Evolutionary conservation across 495 filamentous ascomycete genomes (phyloP).

Genomic region (Tuber magnatum): DNA sequence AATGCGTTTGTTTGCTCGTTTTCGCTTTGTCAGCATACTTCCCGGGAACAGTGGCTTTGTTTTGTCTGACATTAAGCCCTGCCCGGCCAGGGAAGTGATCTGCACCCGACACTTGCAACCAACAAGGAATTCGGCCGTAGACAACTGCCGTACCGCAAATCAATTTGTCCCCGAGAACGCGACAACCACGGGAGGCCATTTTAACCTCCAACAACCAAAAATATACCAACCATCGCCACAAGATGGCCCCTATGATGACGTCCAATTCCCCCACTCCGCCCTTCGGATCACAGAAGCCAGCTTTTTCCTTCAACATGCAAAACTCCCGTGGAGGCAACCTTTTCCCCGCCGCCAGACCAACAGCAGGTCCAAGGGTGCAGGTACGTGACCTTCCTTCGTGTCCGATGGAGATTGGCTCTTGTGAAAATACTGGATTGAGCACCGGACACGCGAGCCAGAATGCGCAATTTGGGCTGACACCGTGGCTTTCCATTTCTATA

Average conservation of each 20-base stretch:
- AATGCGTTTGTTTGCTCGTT: neutral
- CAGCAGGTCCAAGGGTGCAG: constrained; percentile 18
- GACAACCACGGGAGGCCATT: neutral
- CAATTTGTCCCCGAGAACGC: constrained; percentile 20
- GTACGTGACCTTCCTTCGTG: constrained; percentile 35
- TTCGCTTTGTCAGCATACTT: neutral
- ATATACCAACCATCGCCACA: constrained; percentile 10
- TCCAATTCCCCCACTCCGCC: constrained; percentile 12
- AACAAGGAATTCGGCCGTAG: constrained; percentile 17
- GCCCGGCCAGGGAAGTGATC: constrained; percentile 16
- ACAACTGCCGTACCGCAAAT: constrained; percentile 9
- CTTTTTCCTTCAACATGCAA: constrained; percentile 34
- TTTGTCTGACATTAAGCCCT: constrained; percentile 2
- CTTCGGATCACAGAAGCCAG: constrained; percentile 25
- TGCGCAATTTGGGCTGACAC: constrained; percentile 30
- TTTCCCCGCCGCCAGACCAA: constrained; percentile 23
- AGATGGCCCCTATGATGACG: constrained; percentile 35
- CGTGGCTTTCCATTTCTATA: constrained; percentile 19
- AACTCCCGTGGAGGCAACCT: constrained; percentile 26
- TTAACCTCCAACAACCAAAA: neutral
- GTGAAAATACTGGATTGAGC: constrained; percentile 13
- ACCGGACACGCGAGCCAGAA: constrained; percentile 25
- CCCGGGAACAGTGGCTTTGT: constrained; percentile 3
- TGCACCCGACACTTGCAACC: neutral
- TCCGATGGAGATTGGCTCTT: constrained; percentile 28